Evolutionary conservation across 768 basidiomycete species (phyloP).

Genomic region (Phanerochaete sordida): DNA sequence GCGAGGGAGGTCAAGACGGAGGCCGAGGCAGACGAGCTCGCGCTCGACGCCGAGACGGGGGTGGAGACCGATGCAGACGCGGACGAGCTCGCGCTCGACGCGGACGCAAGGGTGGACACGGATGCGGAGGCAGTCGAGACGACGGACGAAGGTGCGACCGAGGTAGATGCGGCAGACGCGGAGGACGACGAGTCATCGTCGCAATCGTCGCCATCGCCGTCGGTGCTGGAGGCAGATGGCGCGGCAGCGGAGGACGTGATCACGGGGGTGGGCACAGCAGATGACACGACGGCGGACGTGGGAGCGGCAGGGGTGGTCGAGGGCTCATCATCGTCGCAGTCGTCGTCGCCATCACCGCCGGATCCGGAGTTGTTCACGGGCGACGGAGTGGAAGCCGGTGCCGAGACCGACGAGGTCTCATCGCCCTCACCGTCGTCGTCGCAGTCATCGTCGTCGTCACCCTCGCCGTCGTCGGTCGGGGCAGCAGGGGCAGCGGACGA

Average conservation of each 20-base stretch:
- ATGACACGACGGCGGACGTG: background rate
- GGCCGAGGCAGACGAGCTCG: background rate
- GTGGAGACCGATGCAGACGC: background rate
- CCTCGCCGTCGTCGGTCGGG: background rate
- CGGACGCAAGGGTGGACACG: background rate
- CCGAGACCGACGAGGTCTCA: background rate
- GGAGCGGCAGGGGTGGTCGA: background rate
- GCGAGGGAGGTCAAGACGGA: background rate
- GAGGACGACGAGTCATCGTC: background rate
- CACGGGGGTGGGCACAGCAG: background rate
- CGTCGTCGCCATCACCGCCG: slow-evolving; percentile 2
- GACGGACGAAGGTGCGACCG: background rate
- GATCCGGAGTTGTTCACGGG: background rate
- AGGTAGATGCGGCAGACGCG: background rate
- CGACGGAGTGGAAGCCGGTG: background rate
- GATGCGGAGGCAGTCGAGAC: background rate
- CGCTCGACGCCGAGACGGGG: background rate
- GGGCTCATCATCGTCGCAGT: slow-evolving; percentile 2
- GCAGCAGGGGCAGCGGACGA: background rate
- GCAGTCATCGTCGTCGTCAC: background rate
- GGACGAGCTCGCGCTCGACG: too few species aligned
- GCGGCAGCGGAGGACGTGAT: too few species aligned
- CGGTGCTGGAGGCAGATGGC: background rate
- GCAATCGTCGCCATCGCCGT: slow-evolving; percentile 1
- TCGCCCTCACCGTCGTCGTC: slow-evolving; percentile 1